phyloP scores from a whole-genome alignment of 208 protist genomes.

The Leishmania tarentolae region DNA sequence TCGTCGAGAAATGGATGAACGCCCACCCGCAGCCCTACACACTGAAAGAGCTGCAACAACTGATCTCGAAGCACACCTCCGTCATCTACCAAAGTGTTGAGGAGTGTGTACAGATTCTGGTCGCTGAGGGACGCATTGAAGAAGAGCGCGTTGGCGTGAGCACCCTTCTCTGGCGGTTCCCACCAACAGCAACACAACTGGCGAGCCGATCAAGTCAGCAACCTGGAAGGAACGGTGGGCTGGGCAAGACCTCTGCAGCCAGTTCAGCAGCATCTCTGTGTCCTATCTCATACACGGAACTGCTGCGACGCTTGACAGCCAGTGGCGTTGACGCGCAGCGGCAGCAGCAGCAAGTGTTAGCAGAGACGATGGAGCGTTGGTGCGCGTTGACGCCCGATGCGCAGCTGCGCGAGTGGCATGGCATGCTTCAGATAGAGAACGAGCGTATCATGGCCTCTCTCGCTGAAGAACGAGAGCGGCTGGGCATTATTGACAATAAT shows the following conservation, averaged over 20 bases:
- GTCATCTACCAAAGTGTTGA: constrained; percentile 86
- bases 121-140: constrained; percentile 63
- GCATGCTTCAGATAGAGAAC: not conserved
- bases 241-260: not conserved
- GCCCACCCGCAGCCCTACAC: constrained; percentile 72
- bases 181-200: constrained; percentile 17
- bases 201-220: not conserved
- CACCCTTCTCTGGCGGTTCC: constrained; percentile 85
- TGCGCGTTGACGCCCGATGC: constrained; percentile 1
- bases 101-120: constrained; percentile 79
- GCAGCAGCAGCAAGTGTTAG: not conserved
- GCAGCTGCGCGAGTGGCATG: constrained; percentile 12
- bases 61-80: constrained; percentile 69
- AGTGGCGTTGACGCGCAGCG: not conserved
- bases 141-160: constrained; percentile 77
- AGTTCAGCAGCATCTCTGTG: not conserved
- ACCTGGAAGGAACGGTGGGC: not conserved
- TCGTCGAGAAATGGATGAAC: constrained; percentile 67
- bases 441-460: not conserved
- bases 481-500: not conserved
- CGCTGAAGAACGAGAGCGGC: not conserved
- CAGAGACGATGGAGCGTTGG: not conserved
- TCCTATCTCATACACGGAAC: constrained; percentile 7
- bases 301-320: constrained; percentile 13
- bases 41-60: constrained; percentile 71